phyloP scores from a whole-genome alignment of 2,329 filamentous ascomycete species.

The Simplicillium aogashimaense region DNA sequence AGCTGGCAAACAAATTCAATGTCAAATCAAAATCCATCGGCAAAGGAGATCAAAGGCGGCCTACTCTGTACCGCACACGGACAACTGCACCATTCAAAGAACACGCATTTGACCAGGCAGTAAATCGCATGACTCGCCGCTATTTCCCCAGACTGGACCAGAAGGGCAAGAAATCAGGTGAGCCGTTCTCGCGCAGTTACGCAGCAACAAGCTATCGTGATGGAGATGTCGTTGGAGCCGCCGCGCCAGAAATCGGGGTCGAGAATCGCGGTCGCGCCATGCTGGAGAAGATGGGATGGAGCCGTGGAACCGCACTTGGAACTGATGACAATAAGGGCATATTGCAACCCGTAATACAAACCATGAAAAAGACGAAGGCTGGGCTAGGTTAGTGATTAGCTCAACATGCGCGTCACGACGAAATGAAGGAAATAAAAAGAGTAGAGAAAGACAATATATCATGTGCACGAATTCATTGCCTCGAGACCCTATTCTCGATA shows the following conservation, averaged over 20 bases:
- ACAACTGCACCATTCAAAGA: constrained; percentile 54
- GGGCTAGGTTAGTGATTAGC: constrained; percentile 54
- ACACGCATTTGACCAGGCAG: constrained; percentile 38
- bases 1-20: constrained; percentile 63
- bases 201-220: constrained; percentile 56
- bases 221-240: constrained; percentile 79
- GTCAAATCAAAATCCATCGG: constrained; percentile 81
- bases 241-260: constrained; percentile 71
- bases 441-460: constrained; percentile 21
- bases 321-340: constrained; percentile 79
- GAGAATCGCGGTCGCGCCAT: constrained; percentile 80
- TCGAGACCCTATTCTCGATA: constrained; percentile 53
- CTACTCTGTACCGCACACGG: constrained; percentile 65
- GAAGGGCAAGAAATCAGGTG: constrained; percentile 22
- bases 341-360: constrained; percentile 71
- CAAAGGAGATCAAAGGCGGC: constrained; percentile 60
- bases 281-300: constrained; percentile 98
- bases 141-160: constrained; percentile 46
- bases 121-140: constrained; percentile 36
- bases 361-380: constrained; percentile 78
- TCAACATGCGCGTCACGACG: not conserved
- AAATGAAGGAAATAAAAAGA: constrained; percentile 9
- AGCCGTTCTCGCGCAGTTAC: constrained; percentile 15
- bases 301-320: constrained; percentile 73
- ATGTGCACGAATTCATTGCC: constrained; percentile 54